Evolutionary conservation across 78 protist species (phyloP).

Genomic region (Dictyostelium firmibasis): DNA sequence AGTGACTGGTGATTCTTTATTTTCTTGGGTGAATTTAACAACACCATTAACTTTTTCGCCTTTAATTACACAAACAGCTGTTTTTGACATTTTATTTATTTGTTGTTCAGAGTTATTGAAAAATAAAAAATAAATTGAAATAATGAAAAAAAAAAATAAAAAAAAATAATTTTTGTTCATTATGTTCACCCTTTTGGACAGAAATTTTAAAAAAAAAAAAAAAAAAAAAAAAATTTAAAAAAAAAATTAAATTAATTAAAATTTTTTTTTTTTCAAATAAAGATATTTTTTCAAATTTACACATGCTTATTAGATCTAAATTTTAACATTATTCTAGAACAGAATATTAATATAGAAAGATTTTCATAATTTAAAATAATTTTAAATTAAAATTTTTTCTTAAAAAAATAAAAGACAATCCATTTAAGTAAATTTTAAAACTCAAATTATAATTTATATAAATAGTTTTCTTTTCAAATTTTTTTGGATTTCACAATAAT

Average conservation of each 20-base stretch:
- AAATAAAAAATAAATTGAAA: conserved; percentile 6
- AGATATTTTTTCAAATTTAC: not conserved
- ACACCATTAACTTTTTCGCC: conserved; percentile 57
- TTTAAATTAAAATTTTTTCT: too few relatives aligned
- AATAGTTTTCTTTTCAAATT: too few relatives aligned
- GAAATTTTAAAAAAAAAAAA: not conserved
- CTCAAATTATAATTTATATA: too few relatives aligned
- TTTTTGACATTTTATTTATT: conserved; percentile 33
- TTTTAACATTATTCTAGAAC: not conserved
- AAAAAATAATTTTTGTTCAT: not conserved
- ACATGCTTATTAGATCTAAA: not conserved
- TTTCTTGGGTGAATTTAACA: conserved; percentile 53
- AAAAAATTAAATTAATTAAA: not conserved
- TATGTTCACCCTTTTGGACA: not conserved
- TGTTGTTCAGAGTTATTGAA: not conserved
- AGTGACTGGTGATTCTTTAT: conserved; percentile 2
- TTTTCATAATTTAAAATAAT: too few relatives aligned
- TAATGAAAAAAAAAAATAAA: not conserved
- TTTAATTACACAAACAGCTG: conserved; percentile 56
- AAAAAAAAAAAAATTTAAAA: not conserved
- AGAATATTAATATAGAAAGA: not conserved
- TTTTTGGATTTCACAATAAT: too few relatives aligned
- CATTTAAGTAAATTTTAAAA: too few relatives aligned
- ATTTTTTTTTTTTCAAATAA: not conserved
- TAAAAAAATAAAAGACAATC: too few relatives aligned